Evolutionary conservation across 495 filamentous ascomycete genomes (phyloP).

Genomic region (Trichoderma erinaceum): DNA sequence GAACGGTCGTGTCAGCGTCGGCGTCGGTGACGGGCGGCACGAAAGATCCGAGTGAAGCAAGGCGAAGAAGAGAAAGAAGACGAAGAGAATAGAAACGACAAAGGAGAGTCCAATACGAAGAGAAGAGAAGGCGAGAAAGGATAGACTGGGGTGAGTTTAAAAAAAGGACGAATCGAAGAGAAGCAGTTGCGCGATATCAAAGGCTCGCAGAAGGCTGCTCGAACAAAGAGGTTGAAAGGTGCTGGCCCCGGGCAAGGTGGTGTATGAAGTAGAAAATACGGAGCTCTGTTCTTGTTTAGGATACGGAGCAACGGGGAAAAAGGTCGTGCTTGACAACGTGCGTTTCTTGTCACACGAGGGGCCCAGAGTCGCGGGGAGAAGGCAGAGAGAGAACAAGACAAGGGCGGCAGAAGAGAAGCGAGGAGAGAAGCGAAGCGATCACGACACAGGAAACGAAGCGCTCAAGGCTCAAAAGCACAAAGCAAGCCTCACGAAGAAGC

Average conservation of each 20-base stretch:
- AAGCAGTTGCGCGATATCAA: slow-evolving; percentile 5
- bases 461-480: too few relatives aligned
- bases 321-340: background rate
- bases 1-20: background rate
- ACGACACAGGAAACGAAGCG: background rate
- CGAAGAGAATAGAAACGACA: background rate
- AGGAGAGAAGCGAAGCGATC: background rate
- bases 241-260: background rate
- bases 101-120: background rate
- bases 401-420: background rate
- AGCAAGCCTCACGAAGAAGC: too few relatives aligned
- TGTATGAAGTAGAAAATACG: background rate
- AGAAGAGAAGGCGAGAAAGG: slow-evolving; percentile 2
- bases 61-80: too few relatives aligned
- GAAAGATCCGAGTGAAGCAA: background rate
- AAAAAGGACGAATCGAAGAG: background rate
- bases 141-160: slow-evolving; percentile 10
- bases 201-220: background rate
- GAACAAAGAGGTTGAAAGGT: background rate
- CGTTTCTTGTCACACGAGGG: slow-evolving; percentile 1
- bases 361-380: background rate
- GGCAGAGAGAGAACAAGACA: background rate
- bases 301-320: background rate
- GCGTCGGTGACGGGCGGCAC: slow-evolving; percentile 4
- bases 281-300: background rate